A percentile compares a stretch with the other conserved stretches of the same genome.
These are phyloP conservation scores for Nakazawaea ambrosiae DNA, from an alignment of 805 yeast species.

Conservation along the genomic window DNA sequence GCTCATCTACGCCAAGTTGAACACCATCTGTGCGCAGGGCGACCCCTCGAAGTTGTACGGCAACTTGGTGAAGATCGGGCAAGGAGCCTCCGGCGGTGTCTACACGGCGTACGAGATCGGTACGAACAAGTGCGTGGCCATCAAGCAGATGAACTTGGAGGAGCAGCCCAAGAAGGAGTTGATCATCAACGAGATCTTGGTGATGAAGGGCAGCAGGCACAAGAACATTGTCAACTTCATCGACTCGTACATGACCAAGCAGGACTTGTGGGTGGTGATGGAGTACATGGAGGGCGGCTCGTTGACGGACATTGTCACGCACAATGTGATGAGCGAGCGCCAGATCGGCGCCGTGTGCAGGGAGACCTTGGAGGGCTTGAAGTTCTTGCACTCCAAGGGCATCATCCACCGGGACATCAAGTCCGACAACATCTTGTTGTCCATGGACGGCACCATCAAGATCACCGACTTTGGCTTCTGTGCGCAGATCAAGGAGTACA, in stretches of 20 bases:
- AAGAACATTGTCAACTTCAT: conserved; percentile 90
- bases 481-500: conserved; percentile 70
- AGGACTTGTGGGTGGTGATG: conserved; percentile 95
- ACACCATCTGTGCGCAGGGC: conserved; percentile 73
- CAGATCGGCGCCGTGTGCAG: conserved; percentile 94
- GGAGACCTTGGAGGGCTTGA: conserved; percentile 81
- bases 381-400: conserved; percentile 84
- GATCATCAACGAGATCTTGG: conserved; percentile 90
- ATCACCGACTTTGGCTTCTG: conserved; percentile 79
- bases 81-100: conserved; percentile 98
- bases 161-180: conserved; percentile 94
- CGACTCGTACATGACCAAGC: conserved; percentile 71
- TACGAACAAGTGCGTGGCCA: conserved; percentile 66
- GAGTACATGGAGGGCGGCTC: conserved; percentile 99
- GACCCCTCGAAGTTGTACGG: conserved; percentile 72
- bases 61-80: conserved; percentile 81
- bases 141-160: conserved; percentile 92
- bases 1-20: conserved; percentile 63
- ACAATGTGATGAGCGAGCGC: conserved; percentile 79
- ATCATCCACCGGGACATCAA: conserved; percentile 95
- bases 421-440: conserved; percentile 83
- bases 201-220: conserved; percentile 89
- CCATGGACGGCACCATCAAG: conserved; percentile 82
- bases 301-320: conserved; percentile 90
- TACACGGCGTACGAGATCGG: conserved; percentile 72